Percentiles rank a stretch among this genome's conserved stretches.
Conservation (phyloP, 1,284 basidiomycete species). For the Sporisorium reilianum region DNA sequence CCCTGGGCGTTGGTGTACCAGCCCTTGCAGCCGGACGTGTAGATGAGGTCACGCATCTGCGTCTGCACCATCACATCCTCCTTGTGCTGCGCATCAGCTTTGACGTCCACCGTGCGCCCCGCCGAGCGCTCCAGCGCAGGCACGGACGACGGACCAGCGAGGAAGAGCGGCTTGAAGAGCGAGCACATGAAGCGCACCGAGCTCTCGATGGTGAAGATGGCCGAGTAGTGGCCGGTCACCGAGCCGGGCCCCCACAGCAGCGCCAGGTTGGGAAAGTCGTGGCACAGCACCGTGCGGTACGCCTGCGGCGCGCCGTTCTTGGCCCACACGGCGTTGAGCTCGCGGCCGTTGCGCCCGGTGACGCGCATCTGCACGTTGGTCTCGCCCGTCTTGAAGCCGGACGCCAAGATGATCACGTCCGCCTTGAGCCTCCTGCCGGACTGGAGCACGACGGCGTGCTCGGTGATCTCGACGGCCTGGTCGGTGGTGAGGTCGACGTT, state of each 20-base stretch:
- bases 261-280: slow-evolving; percentile 57
- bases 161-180: slow-evolving; percentile 29
- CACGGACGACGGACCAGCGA: neutral
- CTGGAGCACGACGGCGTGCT: slow-evolving; percentile 34
- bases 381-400: slow-evolving; percentile 48
- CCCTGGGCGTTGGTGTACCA: slow-evolving; percentile 47
- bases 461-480: slow-evolving; percentile 28
- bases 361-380: slow-evolving; percentile 38
- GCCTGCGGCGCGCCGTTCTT: slow-evolving; percentile 37
- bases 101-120: slow-evolving; percentile 32
- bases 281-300: slow-evolving; percentile 47
- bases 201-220: slow-evolving; percentile 41
- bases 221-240: slow-evolving; percentile 51
- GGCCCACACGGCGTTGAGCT: slow-evolving; percentile 41
- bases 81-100: slow-evolving; percentile 35
- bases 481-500: slow-evolving; percentile 47
- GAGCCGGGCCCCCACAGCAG: slow-evolving; percentile 50
- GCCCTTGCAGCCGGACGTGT: slow-evolving; percentile 38
- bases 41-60: slow-evolving; percentile 45
- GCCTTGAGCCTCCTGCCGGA: slow-evolving; percentile 39
- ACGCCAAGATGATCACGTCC: slow-evolving; percentile 47
- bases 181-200: slow-evolving; percentile 29
- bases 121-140: slow-evolving; percentile 9
- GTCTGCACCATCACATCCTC: slow-evolving; percentile 32
- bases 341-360: slow-evolving; percentile 30